A percentile compares a stretch with the other conserved stretches of the same genome.
phyloP scores from a whole-genome alignment of 768 basidiomycete species.

The Lactarius hengduanensis region DNA sequence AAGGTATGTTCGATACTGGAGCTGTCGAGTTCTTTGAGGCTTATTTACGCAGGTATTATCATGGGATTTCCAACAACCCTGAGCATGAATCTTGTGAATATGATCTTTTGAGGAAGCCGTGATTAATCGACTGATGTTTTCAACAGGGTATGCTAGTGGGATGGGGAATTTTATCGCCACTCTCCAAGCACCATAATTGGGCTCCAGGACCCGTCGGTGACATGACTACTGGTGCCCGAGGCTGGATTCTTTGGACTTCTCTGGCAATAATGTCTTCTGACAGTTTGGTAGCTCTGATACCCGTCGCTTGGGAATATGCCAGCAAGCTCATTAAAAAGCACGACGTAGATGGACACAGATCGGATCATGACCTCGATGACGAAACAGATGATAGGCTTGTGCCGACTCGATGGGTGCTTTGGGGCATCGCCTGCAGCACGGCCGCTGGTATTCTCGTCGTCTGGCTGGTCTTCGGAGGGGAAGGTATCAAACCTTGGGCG shows the following conservation, averaged over 20 bases:
- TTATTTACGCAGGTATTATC: conserved; percentile 65
- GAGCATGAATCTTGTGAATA: conserved; percentile 82
- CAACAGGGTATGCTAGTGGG: conserved; percentile 91
- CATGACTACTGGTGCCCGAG: conserved; percentile 84
- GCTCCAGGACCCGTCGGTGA: conserved; percentile 90
- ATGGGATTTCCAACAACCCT: conserved; percentile 95
- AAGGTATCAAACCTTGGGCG: conserved; percentile 95
- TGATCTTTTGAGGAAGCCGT: not conserved
- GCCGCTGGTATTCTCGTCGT: conserved; percentile 73
- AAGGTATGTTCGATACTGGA: conserved; percentile 50
- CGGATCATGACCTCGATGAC: conserved; percentile 56
- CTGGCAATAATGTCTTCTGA: conserved; percentile 96
- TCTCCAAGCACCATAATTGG: conserved; percentile 83
- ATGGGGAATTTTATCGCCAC: conserved; percentile 90
- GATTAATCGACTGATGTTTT: conserved; percentile 13
- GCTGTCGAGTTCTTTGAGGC: conserved; percentile 2
- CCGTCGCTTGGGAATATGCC: conserved; percentile 60
- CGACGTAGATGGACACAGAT: conserved; percentile 27
- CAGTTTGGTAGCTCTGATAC: conserved; percentile 80
- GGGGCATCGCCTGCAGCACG: conserved; percentile 63
- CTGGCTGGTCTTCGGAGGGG: conserved; percentile 84
- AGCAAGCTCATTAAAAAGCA: conserved; percentile 33
- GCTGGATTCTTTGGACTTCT: conserved; percentile 96
- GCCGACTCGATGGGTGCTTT: conserved; percentile 71
- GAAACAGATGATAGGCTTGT: conserved; percentile 82